Evolutionary conservation across 2,329 filamentous ascomycete genomes (phyloP), one percentile per base, ranked within the genome.

Genomic region (Exophiala dermatitidis): DNA sequence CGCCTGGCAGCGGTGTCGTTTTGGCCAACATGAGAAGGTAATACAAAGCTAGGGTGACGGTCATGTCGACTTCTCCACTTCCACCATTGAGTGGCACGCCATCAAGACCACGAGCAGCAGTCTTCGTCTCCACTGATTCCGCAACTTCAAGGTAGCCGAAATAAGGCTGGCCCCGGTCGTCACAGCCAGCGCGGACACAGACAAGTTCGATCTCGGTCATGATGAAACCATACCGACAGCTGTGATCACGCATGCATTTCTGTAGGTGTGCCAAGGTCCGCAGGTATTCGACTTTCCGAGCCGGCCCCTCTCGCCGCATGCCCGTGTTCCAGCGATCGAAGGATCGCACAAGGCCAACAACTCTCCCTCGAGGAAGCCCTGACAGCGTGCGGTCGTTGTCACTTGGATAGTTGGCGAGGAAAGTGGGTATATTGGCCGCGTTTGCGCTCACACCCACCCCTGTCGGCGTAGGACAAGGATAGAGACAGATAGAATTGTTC

Each of bases 251-350:
- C 89, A 96, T 95, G 66, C 85, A 84, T 67, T 88, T 82, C 71
- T 97, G 91, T 42, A 96, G 76, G 63, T 94, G 88, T 0, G 90
- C 79, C 3, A 97, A 81, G 1, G 88, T 88, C 47, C 86, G 84
- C 19, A 96, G 84, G 73, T 96, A 96, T 71, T 91, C 84, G 53
- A 95, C 88, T 54, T 87, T 85, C 71, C 90, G 86, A 69, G 89
- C 81, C 60, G 90, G 88, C 42, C 84, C 83, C 69, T 94, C 88
- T 55, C 84, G 82, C 55, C 90, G 87, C 88, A 95, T 95, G 58
- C 87, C 88, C 1, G 89, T 93, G 76, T 95, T 95, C 86, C 94
- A 96, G 64, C 88, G 85, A 69, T 95, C 87, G 67, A 91, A 96
- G 67, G 83, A 86, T 72, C 91, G 91, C 63, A 94, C 86, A n/a